Evolutionary conservation across 805 yeast genomes (phyloP), one percentile per base, ranked within the genome.

Genomic region (Starmerella davenportii): DNA sequence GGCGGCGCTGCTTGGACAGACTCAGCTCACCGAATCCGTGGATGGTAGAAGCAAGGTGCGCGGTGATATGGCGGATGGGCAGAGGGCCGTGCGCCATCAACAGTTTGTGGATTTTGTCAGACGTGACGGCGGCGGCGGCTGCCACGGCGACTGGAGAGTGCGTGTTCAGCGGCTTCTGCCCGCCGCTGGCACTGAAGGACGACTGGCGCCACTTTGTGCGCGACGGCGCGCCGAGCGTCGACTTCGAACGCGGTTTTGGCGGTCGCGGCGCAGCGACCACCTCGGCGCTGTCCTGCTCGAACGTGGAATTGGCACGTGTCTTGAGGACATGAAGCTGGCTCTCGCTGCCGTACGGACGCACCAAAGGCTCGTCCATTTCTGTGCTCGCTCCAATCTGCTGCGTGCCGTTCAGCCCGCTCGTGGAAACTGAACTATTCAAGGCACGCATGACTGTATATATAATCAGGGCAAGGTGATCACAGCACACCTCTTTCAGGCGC

Each of bases 61-160:
- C 69, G 2, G 95, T 85, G 46, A 85, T 76, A 56, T 79, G 85
- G 45, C 95, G 72, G 44, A 85, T 85, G 8, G 95, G 92, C 46
- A 82, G 60, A 1, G 95, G 95, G 5, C 95, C 95, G 45, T 79
- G 79, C 28, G 69, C 58, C 31, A 73, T 59, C 40, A 84, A 63
- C 38, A 85, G 59, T 25, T 67, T 68, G 18, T 92, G 80, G 41
- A 84, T 62, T 49, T 81, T 68, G 37, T 75, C 70, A 5, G 93
- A 79, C 0, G 94, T 82, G 21, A 84, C 84, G 48, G 76, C 71
- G 35, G 78, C 68, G 3, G 94, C 94, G 7, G 90, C 90, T 7
- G 82, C 85, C 36, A 81, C 69, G 1, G 92, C 94, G 43, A 75
- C 80, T 1, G 93, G 93, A 4, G 90, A 77, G 30, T 85, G 76